Evolutionary conservation across 192 early-diverging fungal species (phyloP).

Genomic region (Umbelopsis vinacea): DNA sequence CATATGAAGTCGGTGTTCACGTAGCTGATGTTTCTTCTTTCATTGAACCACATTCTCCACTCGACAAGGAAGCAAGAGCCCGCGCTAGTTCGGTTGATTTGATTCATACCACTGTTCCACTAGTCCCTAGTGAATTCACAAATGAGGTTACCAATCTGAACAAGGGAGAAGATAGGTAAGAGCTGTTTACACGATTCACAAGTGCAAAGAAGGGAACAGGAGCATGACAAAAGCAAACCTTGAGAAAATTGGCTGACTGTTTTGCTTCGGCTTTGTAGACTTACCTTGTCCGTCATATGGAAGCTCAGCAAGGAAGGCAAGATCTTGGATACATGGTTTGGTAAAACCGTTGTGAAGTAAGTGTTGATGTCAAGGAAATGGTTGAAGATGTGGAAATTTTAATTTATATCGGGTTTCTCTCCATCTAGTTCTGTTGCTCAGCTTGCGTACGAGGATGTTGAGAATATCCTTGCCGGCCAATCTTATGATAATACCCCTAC

Average conservation of each 20-base stretch:
- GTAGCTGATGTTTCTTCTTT: slow-evolving; percentile 98
- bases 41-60: slow-evolving; percentile 88
- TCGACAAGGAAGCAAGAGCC: slow-evolving; percentile 92
- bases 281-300: slow-evolving; percentile 84
- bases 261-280: slow-evolving; percentile 12
- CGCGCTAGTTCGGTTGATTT: slow-evolving; percentile 94
- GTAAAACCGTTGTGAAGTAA: slow-evolving; percentile 51
- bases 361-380: background rate
- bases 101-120: slow-evolving; percentile 93
- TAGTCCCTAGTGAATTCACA: slow-evolving; percentile 89
- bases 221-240: too few species aligned
- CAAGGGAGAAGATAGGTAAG: slow-evolving; percentile 76
- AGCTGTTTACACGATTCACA: background rate
- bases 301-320: slow-evolving; percentile 88
- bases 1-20: slow-evolving; percentile 76
- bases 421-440: slow-evolving; percentile 75
- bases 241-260: background rate
- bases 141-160: slow-evolving; percentile 93
- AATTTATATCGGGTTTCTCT: background rate
- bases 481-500: background rate
- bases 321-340: slow-evolving; percentile 77
- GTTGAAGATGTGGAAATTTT: too few species aligned
- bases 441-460: slow-evolving; percentile 69
- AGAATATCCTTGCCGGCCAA: slow-evolving; percentile 26
- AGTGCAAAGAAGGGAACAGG: background rate